Evolutionary conservation across 441 rosid species (phyloP).

Genomic region (Daphne laureola): DNA sequence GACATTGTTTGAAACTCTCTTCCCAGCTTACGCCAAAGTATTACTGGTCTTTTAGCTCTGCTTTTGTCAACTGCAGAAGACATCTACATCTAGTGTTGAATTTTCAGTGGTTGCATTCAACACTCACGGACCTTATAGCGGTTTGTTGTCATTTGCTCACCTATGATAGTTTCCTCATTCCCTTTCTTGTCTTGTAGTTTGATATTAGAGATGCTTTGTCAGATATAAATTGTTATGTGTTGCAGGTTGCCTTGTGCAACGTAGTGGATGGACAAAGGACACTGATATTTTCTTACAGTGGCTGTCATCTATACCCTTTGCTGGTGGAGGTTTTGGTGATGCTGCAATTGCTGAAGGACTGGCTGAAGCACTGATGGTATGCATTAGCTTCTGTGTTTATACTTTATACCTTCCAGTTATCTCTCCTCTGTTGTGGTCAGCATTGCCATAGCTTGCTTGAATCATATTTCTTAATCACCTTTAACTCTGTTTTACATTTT

Average conservation of each 20-base stretch:
- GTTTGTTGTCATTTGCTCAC: conserved; percentile 30
- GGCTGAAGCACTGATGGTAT: conserved; percentile 91
- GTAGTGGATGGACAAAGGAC: conserved; percentile 93
- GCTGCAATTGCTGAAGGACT: conserved; percentile 99
- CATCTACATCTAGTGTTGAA: conserved; percentile 50
- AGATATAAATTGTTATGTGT: conserved; percentile 1
- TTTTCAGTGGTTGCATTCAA: conserved; percentile 64
- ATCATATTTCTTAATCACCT: too few species aligned
- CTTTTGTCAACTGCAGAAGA: conserved; percentile 41
- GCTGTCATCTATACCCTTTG: conserved; percentile 68
- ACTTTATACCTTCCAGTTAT: too few species aligned
- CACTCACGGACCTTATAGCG: conserved; percentile 77
- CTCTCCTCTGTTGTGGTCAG: too few species aligned
- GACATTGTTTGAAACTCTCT: too few species aligned
- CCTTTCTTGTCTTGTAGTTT: conserved; percentile 6
- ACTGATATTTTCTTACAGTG: conserved; percentile 73
- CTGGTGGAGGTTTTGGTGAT: conserved; percentile 89
- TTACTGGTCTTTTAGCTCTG: background rate
- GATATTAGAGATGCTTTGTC: conserved; percentile 6
- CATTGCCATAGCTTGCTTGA: too few species aligned
- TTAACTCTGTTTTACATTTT: too few species aligned
- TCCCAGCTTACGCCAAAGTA: too few species aligned
- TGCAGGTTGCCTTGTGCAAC: conserved; percentile 83
- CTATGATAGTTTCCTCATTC: background rate
- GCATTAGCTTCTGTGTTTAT: conserved; percentile 6